Percentiles rank a stretch among this genome's conserved stretches.
These are phyloP conservation scores for Brassica nigra DNA, from an alignment of 345 rosid genomes.

Conservation along the genomic window DNA sequence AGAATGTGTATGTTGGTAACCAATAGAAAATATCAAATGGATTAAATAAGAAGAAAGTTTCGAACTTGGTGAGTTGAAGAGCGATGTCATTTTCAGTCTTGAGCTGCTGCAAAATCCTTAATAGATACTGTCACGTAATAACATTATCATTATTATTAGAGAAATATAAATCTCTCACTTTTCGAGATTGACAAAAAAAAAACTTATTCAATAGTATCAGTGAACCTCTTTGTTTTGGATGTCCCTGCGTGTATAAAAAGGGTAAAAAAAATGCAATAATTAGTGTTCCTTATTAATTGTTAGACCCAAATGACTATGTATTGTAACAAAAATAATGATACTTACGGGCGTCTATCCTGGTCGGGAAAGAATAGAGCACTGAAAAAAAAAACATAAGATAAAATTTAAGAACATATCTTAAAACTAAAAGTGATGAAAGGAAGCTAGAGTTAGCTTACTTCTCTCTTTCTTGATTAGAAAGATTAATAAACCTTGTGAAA, in stretches of 20 bases:
- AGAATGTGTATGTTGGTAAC: not conserved
- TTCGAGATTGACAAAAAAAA: not conserved
- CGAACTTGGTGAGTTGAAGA: slow-evolving; percentile 58
- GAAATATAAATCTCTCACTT: not conserved
- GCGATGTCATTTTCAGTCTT: slow-evolving; percentile 66
- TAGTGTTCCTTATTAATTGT: not conserved
- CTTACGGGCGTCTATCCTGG: slow-evolving; percentile 37
- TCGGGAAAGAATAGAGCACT: slow-evolving; percentile 51
- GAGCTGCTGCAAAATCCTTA: slow-evolving; percentile 59
- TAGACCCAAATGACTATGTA: not conserved
- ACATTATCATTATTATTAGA: slow-evolving; percentile 7
- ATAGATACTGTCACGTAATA: slow-evolving; percentile 48
- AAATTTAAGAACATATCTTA: not conserved
- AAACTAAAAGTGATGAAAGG: not conserved
- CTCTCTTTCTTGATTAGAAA: slow-evolving; percentile 69
- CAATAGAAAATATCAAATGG: not conserved
- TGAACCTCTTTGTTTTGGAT: slow-evolving; percentile 64
- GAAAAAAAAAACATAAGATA: not conserved
- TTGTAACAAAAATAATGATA: not conserved
- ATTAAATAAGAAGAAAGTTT: slow-evolving; percentile 3
- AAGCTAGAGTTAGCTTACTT: slow-evolving; percentile 42
- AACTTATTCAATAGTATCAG: not conserved
- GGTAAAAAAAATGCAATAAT: not conserved
- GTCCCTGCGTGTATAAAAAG: slow-evolving; percentile 37
- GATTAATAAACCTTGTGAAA: slow-evolving; percentile 60